Evolutionary conservation across 2,329 filamentous ascomycete species (phyloP), one percentile per base, ranked within the genome.

Genomic region (Metarhizium guizhouense): DNA sequence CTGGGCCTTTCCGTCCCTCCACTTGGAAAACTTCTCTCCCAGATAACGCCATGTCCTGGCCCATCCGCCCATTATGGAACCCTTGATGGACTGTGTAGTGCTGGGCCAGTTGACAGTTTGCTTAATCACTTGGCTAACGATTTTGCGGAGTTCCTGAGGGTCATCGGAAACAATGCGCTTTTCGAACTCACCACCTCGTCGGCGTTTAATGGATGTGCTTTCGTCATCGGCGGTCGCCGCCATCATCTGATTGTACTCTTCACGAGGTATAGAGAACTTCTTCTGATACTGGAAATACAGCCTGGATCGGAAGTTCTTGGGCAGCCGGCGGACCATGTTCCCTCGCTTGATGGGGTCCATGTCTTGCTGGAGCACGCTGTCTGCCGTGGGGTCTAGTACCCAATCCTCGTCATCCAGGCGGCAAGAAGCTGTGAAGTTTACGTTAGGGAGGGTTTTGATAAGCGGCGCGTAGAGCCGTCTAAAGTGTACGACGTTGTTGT

Each of bases 201-300:
- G 82, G 57, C 85, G 82, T 63, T 83, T 85, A 65, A 95, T 85
- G 14, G 84, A 78, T 1, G 76, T 76, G 47, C 87, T 82, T 51
- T 56, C 50, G 64, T 89, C 86, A 55, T 94, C 87, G 55, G 80
- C 81, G 47, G 80, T 83, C n/a, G 84, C 81, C 57, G 89, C 81
- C 71, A 96, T 86, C 84, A 97, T 92, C 64, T 83, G 80, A 64
- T 88, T 78, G 69, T 96, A 99, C 55, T 96, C 90, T 4, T 82
- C 80, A 16, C 85, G 84, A 0, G 93, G 90, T 47, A 99, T 94
- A 55, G 82, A 81, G 65, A 92, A 95, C 65, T 95, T 93, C 68
- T 87, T 85, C 70, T 96, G 92, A 70, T 96, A 99, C 65, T 92
- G 85, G 70, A 96, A 96, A 74, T 99, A 99, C 0, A 99, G 76